Conservation (phyloP, 192 early-diverging fungal genomes). For the Spizellomyces sp. region DNA sequence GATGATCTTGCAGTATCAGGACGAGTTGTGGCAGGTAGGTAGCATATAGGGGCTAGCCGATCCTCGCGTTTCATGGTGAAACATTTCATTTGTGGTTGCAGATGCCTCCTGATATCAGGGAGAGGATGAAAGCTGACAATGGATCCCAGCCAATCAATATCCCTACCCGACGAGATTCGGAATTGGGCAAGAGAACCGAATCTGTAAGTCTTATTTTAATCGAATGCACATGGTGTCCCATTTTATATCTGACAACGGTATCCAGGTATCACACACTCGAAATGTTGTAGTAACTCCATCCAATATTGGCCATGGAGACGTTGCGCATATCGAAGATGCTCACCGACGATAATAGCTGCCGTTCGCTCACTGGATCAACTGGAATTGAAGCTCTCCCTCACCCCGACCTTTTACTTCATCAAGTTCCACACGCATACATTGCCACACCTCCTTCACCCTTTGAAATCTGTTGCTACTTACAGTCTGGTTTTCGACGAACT, state of each 20-base stretch:
- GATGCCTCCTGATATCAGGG: constrained; percentile 14
- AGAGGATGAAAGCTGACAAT: constrained; percentile 10
- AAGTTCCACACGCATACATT: too few species aligned
- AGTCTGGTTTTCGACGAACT: too few species aligned
- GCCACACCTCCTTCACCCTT: too few species aligned
- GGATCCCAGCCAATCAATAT: background rate
- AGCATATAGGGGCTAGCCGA: background rate
- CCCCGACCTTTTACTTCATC: too few species aligned
- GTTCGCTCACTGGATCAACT: too few species aligned
- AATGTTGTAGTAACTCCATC: constrained; percentile 25
- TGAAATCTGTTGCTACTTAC: too few species aligned
- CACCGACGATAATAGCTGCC: background rate
- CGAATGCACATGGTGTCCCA: background rate
- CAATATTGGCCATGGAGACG: constrained; percentile 13
- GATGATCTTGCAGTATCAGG: constrained; percentile 48
- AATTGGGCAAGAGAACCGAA: background rate
- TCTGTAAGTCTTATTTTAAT: constrained; percentile 2
- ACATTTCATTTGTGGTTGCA: constrained; percentile 14
- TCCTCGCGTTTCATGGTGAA: background rate
- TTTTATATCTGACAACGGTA: constrained; percentile 4
- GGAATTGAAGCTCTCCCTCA: too few species aligned
- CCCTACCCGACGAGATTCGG: background rate
- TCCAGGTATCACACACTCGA: background rate
- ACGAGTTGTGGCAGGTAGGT: constrained; percentile 49
- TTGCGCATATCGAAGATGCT: constrained; percentile 18